Percentiles rank a stretch among this genome's conserved stretches.
phyloP scores from a whole-genome alignment of 1,284 basidiomycete genomes.

The Boletus smithii region DNA sequence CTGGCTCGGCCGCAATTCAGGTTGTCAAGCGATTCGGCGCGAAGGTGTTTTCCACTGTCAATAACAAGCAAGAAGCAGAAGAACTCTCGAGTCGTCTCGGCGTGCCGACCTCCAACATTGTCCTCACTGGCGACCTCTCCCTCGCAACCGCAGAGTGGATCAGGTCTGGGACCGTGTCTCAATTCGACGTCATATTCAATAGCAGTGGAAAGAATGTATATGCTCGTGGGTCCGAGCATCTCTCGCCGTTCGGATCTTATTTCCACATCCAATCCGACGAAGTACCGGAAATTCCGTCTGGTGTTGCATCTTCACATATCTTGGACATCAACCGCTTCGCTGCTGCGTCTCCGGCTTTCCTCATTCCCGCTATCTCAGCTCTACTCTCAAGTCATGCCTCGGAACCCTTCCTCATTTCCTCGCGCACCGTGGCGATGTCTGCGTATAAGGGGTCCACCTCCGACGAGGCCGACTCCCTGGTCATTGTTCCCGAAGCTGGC shows the following conservation, averaged over 20 bases:
- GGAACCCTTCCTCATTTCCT: slow-evolving; percentile 12
- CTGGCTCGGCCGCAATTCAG: slow-evolving; percentile 22
- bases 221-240: slow-evolving; percentile 16
- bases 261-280: slow-evolving; percentile 23
- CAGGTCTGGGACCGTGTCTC: slow-evolving; percentile 10
- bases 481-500: slow-evolving; percentile 14
- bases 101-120: slow-evolving; percentile 12
- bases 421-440: slow-evolving; percentile 14
- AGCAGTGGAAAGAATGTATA: slow-evolving; percentile 19
- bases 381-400: slow-evolving; percentile 18
- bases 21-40: slow-evolving; percentile 20
- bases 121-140: slow-evolving; percentile 14
- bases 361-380: slow-evolving; percentile 13
- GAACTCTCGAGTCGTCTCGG: slow-evolving; percentile 13
- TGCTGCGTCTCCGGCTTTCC: slow-evolving; percentile 14
- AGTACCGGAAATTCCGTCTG: slow-evolving; percentile 17
- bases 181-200: slow-evolving; percentile 29
- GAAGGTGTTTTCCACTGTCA: slow-evolving; percentile 22
- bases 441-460: background rate
- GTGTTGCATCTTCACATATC: slow-evolving; percentile 13
- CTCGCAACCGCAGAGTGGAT: slow-evolving; percentile 13
- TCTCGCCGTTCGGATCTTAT: slow-evolving; percentile 28
- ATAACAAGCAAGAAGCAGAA: slow-evolving; percentile 9
- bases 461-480: slow-evolving; percentile 8
- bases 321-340: slow-evolving; percentile 21